Conservation (phyloP, 2,329 filamentous ascomycete species). For the Hymenoscyphus linearis region DNA sequence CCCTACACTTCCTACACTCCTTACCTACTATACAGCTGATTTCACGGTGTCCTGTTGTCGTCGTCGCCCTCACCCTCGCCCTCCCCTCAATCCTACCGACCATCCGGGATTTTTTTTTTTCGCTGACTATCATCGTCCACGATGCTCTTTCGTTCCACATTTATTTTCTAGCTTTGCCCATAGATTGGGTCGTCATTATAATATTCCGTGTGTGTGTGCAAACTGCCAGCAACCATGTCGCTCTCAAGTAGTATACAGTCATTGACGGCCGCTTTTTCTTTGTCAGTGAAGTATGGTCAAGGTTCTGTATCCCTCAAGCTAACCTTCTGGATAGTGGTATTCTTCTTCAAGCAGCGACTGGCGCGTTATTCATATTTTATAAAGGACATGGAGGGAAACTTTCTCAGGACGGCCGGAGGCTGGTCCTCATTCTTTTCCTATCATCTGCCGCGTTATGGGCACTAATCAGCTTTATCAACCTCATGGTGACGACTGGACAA, state of each 20-base stretch:
- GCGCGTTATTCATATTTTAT: slow-evolving; percentile 28
- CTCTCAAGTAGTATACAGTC: slow-evolving; percentile 30
- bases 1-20: slow-evolving; percentile 12
- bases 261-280: slow-evolving; percentile 32
- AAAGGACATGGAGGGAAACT: slow-evolving; percentile 29
- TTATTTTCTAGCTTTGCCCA: slow-evolving; percentile 27
- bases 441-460: slow-evolving; percentile 32
- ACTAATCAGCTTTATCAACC: slow-evolving; percentile 30
- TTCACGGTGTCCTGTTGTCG: slow-evolving; percentile 1
- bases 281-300: slow-evolving; percentile 22
- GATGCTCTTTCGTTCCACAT: slow-evolving; percentile 22
- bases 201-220: slow-evolving; percentile 15
- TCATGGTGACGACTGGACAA: slow-evolving; percentile 22
- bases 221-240: slow-evolving; percentile 24
- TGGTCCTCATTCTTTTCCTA: slow-evolving; percentile 34
- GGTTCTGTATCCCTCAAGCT: slow-evolving; percentile 10
- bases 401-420: slow-evolving; percentile 34
- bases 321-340: slow-evolving; percentile 28
- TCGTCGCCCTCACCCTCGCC: slow-evolving; percentile 7
- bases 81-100: slow-evolving; percentile 3
- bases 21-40: not conserved
- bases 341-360: slow-evolving; percentile 29
- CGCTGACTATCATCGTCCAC: slow-evolving; percentile 20
- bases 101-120: slow-evolving; percentile 20
- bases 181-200: slow-evolving; percentile 30